Evolutionary conservation across 495 filamentous ascomycete species (phyloP).

Genomic region (Bathelium albidoporum): DNA sequence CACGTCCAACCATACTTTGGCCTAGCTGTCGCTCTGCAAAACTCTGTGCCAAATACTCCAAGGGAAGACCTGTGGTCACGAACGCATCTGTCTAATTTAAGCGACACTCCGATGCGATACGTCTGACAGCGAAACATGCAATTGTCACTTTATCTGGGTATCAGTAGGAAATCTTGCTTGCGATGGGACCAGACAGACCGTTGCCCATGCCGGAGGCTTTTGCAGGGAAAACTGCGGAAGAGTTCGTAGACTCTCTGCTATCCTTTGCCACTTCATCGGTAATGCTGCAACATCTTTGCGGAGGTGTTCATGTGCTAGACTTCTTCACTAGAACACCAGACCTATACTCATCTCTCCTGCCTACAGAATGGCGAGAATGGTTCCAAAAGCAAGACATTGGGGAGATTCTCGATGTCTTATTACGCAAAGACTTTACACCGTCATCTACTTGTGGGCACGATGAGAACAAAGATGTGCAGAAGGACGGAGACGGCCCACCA

Average conservation of each 20-base stretch:
- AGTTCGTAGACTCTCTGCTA: constrained; percentile 70
- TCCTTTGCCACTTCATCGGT: constrained; percentile 61
- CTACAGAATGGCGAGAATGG: constrained; percentile 69
- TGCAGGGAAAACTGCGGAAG: constrained; percentile 43
- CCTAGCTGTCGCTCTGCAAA: no score
- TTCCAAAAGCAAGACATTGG: constrained; percentile 59
- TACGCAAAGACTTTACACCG: constrained; percentile 58
- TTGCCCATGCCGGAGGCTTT: constrained; percentile 52
- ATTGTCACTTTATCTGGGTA: neutral
- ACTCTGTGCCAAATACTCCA: no score
- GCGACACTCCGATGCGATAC: neutral
- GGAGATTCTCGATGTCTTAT: constrained; percentile 64
- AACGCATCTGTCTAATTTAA: no score
- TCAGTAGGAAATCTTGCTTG: neutral
- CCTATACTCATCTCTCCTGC: constrained; percentile 64
- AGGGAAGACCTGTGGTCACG: no score
- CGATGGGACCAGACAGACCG: constrained; percentile 39
- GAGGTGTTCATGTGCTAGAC: constrained; percentile 89
- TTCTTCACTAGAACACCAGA: constrained; percentile 82
- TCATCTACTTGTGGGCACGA: constrained; percentile 21
- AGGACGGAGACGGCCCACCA: constrained; percentile 50
- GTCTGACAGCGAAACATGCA: neutral
- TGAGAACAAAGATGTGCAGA: constrained; percentile 30
- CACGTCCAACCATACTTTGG: no score
- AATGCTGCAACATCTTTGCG: constrained; percentile 79